Evolutionary conservation across 805 yeast genomes (phyloP), one percentile per base, ranked within the genome.

Genomic region (Starmera caribaea): DNA sequence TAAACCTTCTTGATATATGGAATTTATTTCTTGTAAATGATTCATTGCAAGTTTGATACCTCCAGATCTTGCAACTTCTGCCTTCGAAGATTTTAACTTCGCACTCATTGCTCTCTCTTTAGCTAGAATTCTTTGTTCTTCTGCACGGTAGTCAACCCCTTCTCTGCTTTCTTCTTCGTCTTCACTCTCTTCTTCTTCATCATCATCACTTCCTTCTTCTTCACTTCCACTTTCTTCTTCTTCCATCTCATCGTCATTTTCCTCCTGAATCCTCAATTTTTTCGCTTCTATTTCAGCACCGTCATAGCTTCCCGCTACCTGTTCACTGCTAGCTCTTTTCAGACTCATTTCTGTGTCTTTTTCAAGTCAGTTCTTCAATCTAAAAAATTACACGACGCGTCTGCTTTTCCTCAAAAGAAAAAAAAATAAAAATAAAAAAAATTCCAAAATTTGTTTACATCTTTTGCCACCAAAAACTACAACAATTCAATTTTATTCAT

Each of bases 1-100:
- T 29, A 64, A 66, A 3, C 73, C 65, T 26, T 61, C 58, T 1
- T 61, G 54, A 44, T 74, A 79, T 15, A 76, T 54, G 1, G 52
- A 51, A 44, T 79, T 74, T 7, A 73, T 68, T n/a, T 59, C 61
- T 3, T 55, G 49, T 33, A 81, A 53, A 12, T 72, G 66, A 15
- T 63, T 50, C 3, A 65, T 52, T 2, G 78, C 81, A 15, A 68
- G 50, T 12, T 57, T 51, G 3, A 79, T 59, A 12, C 84, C 87
- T 32, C 75, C 76, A 13, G 76, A 80, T 28, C 79, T 66, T 3
- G 76, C 71, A 1, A 78, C 73, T 35, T 69, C 68, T 0, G 74
- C 68, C 36, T 75, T 63, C 17, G 69, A 74, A 21, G 53, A 48
- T 13, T 49, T 47, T 32, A 62, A 42, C 9, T 50, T 54, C 9